phyloP scores from a whole-genome alignment of 129 eudicot genomes.

The Pulicaria dysenterica region DNA sequence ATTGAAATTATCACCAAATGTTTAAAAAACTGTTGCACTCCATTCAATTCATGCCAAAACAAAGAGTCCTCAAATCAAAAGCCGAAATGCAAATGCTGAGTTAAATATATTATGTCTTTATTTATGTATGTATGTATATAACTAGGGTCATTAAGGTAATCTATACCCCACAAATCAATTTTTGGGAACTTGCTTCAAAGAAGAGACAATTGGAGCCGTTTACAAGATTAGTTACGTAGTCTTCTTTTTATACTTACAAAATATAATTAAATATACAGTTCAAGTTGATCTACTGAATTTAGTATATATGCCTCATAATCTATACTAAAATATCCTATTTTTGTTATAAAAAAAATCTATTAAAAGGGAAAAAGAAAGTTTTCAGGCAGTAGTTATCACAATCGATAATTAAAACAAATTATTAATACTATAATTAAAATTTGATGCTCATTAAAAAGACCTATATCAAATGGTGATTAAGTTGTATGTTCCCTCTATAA shows the following conservation, averaged over 20 bases:
- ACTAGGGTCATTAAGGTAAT: conserved; percentile 12
- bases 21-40: conserved; percentile 32
- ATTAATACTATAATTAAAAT: too few relatives aligned
- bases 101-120: not conserved
- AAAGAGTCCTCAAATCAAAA: conserved; percentile 20
- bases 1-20: conserved; percentile 50
- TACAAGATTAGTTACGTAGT: conserved; percentile 37
- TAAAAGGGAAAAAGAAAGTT: not conserved
- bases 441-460: too few relatives aligned
- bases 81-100: not conserved
- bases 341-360: not conserved
- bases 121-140: conserved; percentile 1
- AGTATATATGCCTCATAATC: not conserved
- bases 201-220: conserved; percentile 44
- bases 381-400: not conserved
- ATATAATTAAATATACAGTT: conserved; percentile 2
- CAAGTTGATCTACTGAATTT: not conserved
- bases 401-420: too few relatives aligned
- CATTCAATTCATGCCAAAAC: conserved; percentile 26
- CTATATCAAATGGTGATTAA: too few relatives aligned
- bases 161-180: conserved; percentile 21
- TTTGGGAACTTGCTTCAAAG: conserved; percentile 28
- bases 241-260: not conserved
- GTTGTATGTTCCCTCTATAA: too few relatives aligned
- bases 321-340: not conserved